Base-by-base conservation (phyloP, 345 rosid species). In the Melaleuca alternifolia region DNA sequence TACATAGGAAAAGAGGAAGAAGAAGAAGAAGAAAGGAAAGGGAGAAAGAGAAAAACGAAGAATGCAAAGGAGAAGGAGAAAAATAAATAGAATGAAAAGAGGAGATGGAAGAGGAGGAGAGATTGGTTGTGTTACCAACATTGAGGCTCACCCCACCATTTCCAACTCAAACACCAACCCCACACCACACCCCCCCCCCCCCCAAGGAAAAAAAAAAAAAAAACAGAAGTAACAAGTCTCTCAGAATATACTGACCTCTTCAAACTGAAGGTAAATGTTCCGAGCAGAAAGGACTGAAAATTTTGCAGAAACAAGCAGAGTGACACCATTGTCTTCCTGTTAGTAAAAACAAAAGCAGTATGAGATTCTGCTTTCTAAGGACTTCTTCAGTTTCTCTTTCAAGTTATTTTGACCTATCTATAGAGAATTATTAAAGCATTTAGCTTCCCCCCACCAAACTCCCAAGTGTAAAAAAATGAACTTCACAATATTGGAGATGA, bases 271-370 rank as follows among this genome's bases (percentile, higher is more conserved):
- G 89, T 94, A 94, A 88, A 97, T 92, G 91, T 94, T 97, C 24
- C 97, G 94, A 76, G 84, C 89, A 62, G 99, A 93, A 88, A 96
- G 94, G 50, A 92, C 89, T 46, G 93, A 92, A 87, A 97, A 96
- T 83, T 94, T 97, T 8, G 99, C 98, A 83, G 98, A 91, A 88
- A 97, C 99, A 86, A 96, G 96, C 86, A 95, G 94, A 86, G 98
- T 95, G 57, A 96, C 99, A 86, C 98, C 98, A 83, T 93, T 96
- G 89, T 95, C 95, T 44, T 96, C 96, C 99, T 97, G 92, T 77
- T 84, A 87, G 88, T 82, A 21, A 26, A 53, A 51, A 15, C 62
- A 37, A n/a, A 86, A 54, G 28, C 37, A 84, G 51, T n/a, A 41
- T 33, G 65, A 54, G 76, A 84, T 11, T 54, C 46, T 33, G 24